These are phyloP conservation scores for Camptophora hylomeconis DNA, from an alignment of 2,329 filamentous ascomycete genomes.

Conservation along the genomic window DNA sequence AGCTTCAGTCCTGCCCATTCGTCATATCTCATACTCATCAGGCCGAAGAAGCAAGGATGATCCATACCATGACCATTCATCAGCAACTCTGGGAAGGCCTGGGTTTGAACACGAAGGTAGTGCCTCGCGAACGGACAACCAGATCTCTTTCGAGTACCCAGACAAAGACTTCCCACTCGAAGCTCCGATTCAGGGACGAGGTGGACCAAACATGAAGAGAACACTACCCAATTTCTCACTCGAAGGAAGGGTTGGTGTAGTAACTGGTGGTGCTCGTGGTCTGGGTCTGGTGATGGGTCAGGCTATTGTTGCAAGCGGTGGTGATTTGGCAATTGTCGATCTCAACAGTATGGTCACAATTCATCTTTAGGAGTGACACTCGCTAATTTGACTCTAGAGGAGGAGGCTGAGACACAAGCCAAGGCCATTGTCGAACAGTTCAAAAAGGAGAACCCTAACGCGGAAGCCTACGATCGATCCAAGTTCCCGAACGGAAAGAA, in stretches of 20 bases:
- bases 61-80: slow-evolving; percentile 16
- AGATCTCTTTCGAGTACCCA: slow-evolving; percentile 66
- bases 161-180: slow-evolving; percentile 62
- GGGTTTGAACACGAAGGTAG: slow-evolving; percentile 43
- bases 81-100: slow-evolving; percentile 20
- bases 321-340: slow-evolving; percentile 83
- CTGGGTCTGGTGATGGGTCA: slow-evolving; percentile 88
- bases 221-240: slow-evolving; percentile 79
- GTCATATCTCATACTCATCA: slow-evolving; percentile 6
- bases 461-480: slow-evolving; percentile 8
- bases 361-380: not conserved
- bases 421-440: slow-evolving; percentile 61
- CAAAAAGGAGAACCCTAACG: slow-evolving; percentile 59
- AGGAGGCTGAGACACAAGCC: slow-evolving; percentile 71
- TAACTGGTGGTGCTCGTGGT: slow-evolving; percentile 83
- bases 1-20: slow-evolving; percentile 1
- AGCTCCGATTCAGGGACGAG: slow-evolving; percentile 58
- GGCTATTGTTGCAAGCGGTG: slow-evolving; percentile 75
- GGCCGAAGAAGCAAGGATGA: slow-evolving; percentile 10
- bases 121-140: slow-evolving; percentile 68
- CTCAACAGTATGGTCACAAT: slow-evolving; percentile 54
- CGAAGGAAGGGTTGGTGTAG: slow-evolving; percentile 67
- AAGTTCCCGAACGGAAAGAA: slow-evolving; percentile 9
- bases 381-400: slow-evolving; percentile 39
- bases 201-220: slow-evolving; percentile 70